Evolutionary conservation across 179 eudicot species (phyloP), one percentile per base, ranked within the genome.

Genomic region (Beta corolliflora): DNA sequence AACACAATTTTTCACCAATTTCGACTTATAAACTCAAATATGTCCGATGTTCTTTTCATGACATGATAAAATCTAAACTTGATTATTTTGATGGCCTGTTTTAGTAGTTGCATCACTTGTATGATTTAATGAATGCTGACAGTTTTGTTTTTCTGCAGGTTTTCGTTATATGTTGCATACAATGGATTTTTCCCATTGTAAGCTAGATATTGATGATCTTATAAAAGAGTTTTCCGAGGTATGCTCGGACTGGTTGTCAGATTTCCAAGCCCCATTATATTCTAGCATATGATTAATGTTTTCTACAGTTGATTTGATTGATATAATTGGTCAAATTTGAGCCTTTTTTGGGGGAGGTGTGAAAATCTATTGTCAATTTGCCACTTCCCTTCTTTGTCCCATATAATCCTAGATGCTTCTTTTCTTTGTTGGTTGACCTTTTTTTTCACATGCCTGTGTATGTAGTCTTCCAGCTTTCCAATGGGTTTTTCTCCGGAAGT

Each of bases 131-230:
- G 41, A 36, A 36, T 36, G 41, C 41, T 36, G 41, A 36, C 41
- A 36, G 41, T 36, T 3, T 36, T 36, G 41, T 36, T 36, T 36
- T 36, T 36, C 41, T 36, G 41, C 41, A 36, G 41, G 41, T 36
- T 36, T 3, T 36, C 41, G 2, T 36, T 36, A 36, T 23, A 58
- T 13, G 63, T 58, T 13, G 14, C n/a, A 11, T 52, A 65, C 71
- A 56, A 93, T 94, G 98, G 94, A 93, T 78, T 89, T 92, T 71
- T 87, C 87, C 48, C 86, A 85, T 11, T 94, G 89, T 87, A 91
- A 88, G 81, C 84, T 84, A 46, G 99, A 95, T 83, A 90, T 95
- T 77, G 93, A 95, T 80, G 97, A 95, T 65, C 97, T 95, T 65
- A 89, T 95, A 77, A 82, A 76, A 52, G 95, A 89, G 44, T 95